Evolutionary conservation across 495 filamentous ascomycete genomes (phyloP).

Genomic region (Astrothelium macrocarpum): DNA sequence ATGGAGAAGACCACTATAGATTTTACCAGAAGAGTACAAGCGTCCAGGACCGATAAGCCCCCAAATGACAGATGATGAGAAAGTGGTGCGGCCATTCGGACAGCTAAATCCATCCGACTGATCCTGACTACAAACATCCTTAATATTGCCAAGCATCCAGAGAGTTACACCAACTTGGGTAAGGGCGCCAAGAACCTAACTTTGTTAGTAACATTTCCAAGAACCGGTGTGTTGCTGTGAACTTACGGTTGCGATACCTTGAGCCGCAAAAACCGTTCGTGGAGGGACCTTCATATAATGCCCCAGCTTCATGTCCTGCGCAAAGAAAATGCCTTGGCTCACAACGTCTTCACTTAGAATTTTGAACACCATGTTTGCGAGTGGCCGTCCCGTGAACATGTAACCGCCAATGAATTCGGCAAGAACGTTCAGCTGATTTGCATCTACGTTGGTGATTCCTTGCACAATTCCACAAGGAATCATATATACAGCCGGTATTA

Average conservation of each 20-base stretch:
- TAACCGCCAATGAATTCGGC: conserved; percentile 68
- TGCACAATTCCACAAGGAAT: conserved; percentile 77
- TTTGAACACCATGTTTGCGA: conserved; percentile 84
- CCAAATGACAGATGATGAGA: conserved; percentile 84
- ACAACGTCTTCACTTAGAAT: conserved; percentile 64
- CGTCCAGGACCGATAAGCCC: conserved; percentile 69
- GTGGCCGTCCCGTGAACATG: conserved; percentile 68
- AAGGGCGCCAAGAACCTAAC: conserved; percentile 53
- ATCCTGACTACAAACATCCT: conserved; percentile 62
- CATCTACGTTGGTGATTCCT: conserved; percentile 66
- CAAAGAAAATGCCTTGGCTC: conserved; percentile 77
- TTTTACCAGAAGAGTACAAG: conserved; percentile 64
- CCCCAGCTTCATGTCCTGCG: conserved; percentile 76
- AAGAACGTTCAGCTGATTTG: conserved; percentile 59
- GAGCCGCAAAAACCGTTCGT: conserved; percentile 65
- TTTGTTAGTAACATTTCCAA: not conserved
- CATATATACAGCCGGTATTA: conserved; percentile 62
- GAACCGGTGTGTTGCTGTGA: not conserved
- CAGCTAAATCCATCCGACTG: conserved; percentile 82
- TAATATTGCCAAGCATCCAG: conserved; percentile 78
- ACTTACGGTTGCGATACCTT: conserved; percentile 59
- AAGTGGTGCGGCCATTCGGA: conserved; percentile 78
- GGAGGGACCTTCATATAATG: conserved; percentile 94
- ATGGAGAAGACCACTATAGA: conserved; percentile 63
- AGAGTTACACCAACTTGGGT: conserved; percentile 77